Percentiles rank a stretch among this genome's conserved stretches.
Evolutionary conservation across 2,329 filamentous ascomycete genomes (phyloP).

Genomic region (Clarireedia monteithiana): DNA sequence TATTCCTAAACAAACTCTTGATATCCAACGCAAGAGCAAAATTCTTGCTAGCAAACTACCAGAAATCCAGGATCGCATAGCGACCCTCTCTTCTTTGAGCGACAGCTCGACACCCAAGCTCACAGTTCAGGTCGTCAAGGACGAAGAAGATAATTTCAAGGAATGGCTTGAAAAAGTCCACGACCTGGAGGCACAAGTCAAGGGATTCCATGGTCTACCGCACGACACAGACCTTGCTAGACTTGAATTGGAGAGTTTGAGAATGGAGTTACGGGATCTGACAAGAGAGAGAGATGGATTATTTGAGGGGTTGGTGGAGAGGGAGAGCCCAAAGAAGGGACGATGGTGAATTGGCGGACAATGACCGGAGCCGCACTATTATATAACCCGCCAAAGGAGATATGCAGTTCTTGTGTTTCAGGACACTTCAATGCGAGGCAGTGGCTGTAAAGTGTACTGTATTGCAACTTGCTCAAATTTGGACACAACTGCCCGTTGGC

Average conservation of each 20-base stretch:
- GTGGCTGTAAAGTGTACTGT: no score
- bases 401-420: no score
- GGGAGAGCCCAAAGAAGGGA: slow-evolving; percentile 43
- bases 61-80: slow-evolving; percentile 54
- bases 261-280: slow-evolving; percentile 54
- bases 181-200: slow-evolving; percentile 53
- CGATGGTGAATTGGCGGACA: slow-evolving; percentile 20
- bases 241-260: slow-evolving; percentile 59
- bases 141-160: slow-evolving; percentile 51
- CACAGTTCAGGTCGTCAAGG: slow-evolving; percentile 49
- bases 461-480: no score
- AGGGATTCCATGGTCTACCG: slow-evolving; percentile 63
- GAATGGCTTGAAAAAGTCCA: slow-evolving; percentile 49
- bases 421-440: no score
- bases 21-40: slow-evolving; percentile 65
- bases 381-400: no score
- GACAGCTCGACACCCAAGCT: slow-evolving; percentile 24
- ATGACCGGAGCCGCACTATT: not conserved
- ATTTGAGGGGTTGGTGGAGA: slow-evolving; percentile 66
- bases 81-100: slow-evolving; percentile 29
- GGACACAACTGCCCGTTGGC: no score
- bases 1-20: slow-evolving; percentile 62
- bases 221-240: slow-evolving; percentile 62
- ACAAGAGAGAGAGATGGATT: slow-evolving; percentile 59
- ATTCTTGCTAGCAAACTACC: slow-evolving; percentile 56